Evolutionary conservation across 176 grass and related monocot species (phyloP).

Genomic region (Zizania latifolia): DNA sequence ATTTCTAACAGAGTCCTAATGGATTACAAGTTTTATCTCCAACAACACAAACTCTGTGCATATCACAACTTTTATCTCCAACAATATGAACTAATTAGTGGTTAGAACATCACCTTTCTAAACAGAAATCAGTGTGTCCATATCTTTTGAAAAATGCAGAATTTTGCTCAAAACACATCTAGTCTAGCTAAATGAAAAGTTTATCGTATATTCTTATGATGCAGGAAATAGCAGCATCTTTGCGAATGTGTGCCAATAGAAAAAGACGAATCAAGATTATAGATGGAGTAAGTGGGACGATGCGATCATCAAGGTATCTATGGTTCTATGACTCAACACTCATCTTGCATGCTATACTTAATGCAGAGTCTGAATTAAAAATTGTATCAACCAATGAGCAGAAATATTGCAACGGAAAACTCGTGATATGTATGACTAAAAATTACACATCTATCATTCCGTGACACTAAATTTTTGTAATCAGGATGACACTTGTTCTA

Average conservation of each 20-base stretch:
- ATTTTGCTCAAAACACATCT: background rate
- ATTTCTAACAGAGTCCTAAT: too few relatives aligned
- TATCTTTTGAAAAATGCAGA: background rate
- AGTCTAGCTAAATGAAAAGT: background rate
- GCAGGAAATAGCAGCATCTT: conserved; percentile 14
- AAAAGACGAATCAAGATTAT: conserved; percentile 34
- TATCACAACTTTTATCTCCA: too few relatives aligned
- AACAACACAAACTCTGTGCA: too few relatives aligned
- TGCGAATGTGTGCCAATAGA: conserved; percentile 14
- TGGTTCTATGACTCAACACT: background rate
- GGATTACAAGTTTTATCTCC: too few relatives aligned
- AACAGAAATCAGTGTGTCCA: too few relatives aligned
- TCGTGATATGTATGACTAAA: background rate
- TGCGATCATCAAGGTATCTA: conserved; percentile 39
- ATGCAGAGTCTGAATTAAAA: background rate
- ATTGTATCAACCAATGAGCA: background rate
- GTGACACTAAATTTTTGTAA: background rate
- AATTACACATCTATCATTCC: background rate
- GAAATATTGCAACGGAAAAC: background rate
- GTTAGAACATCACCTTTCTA: background rate
- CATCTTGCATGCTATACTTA: background rate
- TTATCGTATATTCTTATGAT: background rate
- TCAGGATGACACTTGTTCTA: conserved; percentile 66
- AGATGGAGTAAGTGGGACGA: conserved; percentile 28
- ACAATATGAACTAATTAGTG: background rate